Evolutionary conservation across 345 rosid species (phyloP), one percentile per base, ranked within the genome.

Genomic region (Brassica rapa): DNA sequence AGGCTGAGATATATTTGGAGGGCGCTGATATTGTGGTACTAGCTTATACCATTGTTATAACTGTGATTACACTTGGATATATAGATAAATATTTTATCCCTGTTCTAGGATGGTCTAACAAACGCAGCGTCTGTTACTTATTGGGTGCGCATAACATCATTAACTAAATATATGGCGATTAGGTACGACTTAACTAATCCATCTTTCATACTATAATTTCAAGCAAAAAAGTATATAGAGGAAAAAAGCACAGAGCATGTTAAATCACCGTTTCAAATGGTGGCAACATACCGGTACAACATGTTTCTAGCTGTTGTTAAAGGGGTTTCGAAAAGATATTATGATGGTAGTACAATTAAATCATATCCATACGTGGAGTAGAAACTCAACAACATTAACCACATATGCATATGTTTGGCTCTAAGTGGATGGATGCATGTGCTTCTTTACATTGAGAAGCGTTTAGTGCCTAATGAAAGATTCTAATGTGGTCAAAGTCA

Each of bases 401-500:
- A 68, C 74, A 79, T 73, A 73, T 73, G 82, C 78, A 73, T 67
- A 49, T 78, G 82, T 78, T 59, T 78, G 73, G 72, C 57, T 66
- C 62, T 59, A 60, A 43, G 56, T 79, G 11, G 43, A 79, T 46
- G 16, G 62, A 73, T 79, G 64, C 82, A 79, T 79, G 78, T 79
- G 82, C 82, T 68, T 67, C 63, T 72, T 68, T 3, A 74, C 74
- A 62, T 79, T 62, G 74, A 79, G 25, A 73, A 73, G 68, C 74
- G 74, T 61, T 79, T 37, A 60, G 56, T 73, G 53, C 63, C 24
- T 73, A 16, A 68, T 73, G 2, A 53, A 51, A 68, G 70, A 79
- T 79, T 79, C 74, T 73, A 62, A 73, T 51, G 23, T 62, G 66
- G 78, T 79, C 74, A 79, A 73, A 73, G 82, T 79, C 78, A 79